These are phyloP conservation scores for Anthracocystis walkeri DNA, from an alignment of 1,284 basidiomycete species.

Conservation along the genomic window DNA sequence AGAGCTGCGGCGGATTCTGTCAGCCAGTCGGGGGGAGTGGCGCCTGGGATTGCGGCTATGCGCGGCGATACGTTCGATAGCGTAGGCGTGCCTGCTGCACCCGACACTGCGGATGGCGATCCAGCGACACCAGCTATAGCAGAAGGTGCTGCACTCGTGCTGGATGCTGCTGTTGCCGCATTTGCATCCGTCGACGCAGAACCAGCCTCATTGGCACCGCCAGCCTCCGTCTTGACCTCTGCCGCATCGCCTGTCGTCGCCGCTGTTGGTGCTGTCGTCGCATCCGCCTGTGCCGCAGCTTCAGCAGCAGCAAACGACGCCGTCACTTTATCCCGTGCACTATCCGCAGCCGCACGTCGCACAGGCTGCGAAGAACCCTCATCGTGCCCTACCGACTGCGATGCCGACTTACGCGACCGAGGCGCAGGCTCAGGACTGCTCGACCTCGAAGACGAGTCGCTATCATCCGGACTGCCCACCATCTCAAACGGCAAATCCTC, in stretches of 20 bases:
- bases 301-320: constrained; percentile 31
- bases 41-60: constrained; percentile 26
- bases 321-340: constrained; percentile 25
- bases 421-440: constrained; percentile 43
- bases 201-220: constrained; percentile 8
- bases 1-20: constrained; percentile 76
- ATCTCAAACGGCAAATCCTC: constrained; percentile 63
- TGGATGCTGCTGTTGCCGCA: constrained; percentile 17
- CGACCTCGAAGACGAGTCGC: constrained; percentile 48
- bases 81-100: constrained; percentile 12
- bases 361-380: constrained; percentile 72
- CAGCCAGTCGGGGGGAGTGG: constrained; percentile 77
- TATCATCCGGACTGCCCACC: constrained; percentile 62
- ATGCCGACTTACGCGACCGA: constrained; percentile 39
- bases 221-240: constrained; percentile 18
- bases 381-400: constrained; percentile 73
- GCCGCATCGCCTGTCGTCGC: constrained; percentile 1
- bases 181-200: constrained; percentile 12
- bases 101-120: constrained; percentile 6
- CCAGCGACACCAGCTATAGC: constrained; percentile 68
- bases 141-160: constrained; percentile 20
- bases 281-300: constrained; percentile 16
- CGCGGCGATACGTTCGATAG: constrained; percentile 38
- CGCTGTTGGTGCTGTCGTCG: constrained; percentile 68
- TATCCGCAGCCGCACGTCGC: constrained; percentile 37